Evolutionary conservation across 2,329 filamentous ascomycete species (phyloP), one percentile per base, ranked within the genome.

Genomic region (Cladosporium sp.): DNA sequence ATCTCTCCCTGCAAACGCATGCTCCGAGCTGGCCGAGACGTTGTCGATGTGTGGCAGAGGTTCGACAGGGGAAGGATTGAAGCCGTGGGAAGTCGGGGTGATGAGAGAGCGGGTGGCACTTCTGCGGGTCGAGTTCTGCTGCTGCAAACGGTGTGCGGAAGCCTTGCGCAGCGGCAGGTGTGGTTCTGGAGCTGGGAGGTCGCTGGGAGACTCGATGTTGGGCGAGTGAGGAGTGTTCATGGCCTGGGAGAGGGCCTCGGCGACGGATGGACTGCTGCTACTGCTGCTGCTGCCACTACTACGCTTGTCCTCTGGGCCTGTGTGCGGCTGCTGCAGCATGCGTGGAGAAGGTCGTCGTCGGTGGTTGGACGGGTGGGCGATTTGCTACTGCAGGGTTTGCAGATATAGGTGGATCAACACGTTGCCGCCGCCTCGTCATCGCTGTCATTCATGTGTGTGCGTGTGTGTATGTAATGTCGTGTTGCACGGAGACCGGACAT

Each of bases 81-180:
- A 65, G 38, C 64, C 64, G 20, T 58, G 32, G 51, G 36, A 59
- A 53, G 36, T 59, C 45, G 46, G 47, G 27, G 57, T 55, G 50
- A 64, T 60, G 42, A 66, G 53, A 27, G 62, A 61, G 53, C 52
- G 57, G 20, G 57, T 63, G 20, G 58, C 59, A 49, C 54, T 51
- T 42, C 58, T 58, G 43, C 55, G 60, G 48, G 52, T 56, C 27
- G 52, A 52, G 52, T 59, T 60, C 46, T 67, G 65, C 53, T 59
- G 61, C 46, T 67, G 65, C 49, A 73, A 64, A 25, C 69, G 65
- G 11, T 68, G 66, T 15, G 72, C 66, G 1, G 71, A 69, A 27
- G 68, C 64, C 53, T 70, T 69, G 19, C 72, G 66, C 11, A 69
- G 60, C 19, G 66, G 61, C 18, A 70, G 64, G 50, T 74, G 69